phyloP scores from a whole-genome alignment of 768 basidiomycete genomes.

The Imleria badia region DNA sequence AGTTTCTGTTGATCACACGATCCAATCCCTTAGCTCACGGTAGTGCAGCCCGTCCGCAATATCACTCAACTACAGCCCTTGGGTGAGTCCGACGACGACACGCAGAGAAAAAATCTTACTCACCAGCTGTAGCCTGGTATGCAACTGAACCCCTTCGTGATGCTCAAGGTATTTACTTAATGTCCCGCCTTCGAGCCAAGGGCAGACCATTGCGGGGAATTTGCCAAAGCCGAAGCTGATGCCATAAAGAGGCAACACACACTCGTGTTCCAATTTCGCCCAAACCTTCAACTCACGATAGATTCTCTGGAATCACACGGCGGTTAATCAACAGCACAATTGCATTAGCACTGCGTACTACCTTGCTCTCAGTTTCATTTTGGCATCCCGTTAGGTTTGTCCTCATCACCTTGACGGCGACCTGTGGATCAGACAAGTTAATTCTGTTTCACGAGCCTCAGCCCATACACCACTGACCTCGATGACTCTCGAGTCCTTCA shows the following conservation, averaged over 20 bases:
- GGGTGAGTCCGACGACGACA: background rate
- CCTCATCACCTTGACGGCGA: conserved; percentile 29
- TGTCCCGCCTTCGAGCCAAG: conserved; percentile 34
- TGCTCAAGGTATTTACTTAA: conserved; percentile 24
- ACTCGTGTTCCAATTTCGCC: conserved; percentile 27
- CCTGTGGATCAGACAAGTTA: conserved; percentile 10
- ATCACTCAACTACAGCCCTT: conserved; percentile 11
- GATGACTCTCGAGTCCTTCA: conserved; percentile 14
- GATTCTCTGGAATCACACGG: conserved; percentile 7
- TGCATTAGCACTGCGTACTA: background rate
- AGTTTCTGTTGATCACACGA: background rate
- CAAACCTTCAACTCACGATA: conserved; percentile 24
- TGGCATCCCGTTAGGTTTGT: conserved; percentile 12
- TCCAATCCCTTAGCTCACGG: conserved; percentile 3
- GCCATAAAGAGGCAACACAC: conserved; percentile 30
- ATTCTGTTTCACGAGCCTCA: background rate
- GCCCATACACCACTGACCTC: conserved; percentile 14
- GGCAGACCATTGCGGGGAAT: conserved; percentile 34
- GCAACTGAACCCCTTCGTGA: conserved; percentile 4
- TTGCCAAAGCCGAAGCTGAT: conserved; percentile 30
- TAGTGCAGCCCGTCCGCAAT: conserved; percentile 24
- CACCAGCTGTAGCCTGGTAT: conserved; percentile 16
- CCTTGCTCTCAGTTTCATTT: conserved; percentile 15
- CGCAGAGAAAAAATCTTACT: background rate
- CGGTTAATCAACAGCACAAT: background rate